Conservation (phyloP, 1,139 yeast species). For the Pichia terricola region DNA sequence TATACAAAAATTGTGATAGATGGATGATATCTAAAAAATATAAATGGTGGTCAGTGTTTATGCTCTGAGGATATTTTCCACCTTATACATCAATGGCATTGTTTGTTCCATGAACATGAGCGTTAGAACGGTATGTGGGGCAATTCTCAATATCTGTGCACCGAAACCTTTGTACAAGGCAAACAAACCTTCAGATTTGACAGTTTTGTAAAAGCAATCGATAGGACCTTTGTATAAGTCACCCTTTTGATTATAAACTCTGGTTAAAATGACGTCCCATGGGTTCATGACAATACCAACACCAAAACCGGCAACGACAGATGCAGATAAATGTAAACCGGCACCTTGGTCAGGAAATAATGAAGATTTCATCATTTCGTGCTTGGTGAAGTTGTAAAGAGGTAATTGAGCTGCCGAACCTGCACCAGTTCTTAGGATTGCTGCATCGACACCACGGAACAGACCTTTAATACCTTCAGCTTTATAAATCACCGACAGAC, state of each 20-base stretch:
- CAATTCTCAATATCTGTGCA: conserved; percentile 86
- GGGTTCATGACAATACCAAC: conserved; percentile 96
- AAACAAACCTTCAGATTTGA: conserved; percentile 68
- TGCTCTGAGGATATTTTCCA: conserved; percentile 28
- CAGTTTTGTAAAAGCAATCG: conserved; percentile 80
- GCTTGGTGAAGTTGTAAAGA: conserved; percentile 73
- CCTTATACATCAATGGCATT: conserved; percentile 47
- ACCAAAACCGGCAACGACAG: conserved; percentile 79
- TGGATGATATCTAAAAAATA: too few species aligned
- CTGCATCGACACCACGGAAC: conserved; percentile 91
- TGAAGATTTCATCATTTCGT: conserved; percentile 38
- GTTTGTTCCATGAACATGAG: conserved; percentile 94
- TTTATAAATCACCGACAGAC: conserved; percentile 49
- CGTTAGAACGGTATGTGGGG: conserved; percentile 88
- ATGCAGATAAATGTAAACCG: conserved; percentile 60
- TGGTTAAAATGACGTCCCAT: conserved; percentile 88
- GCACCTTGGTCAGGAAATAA: conserved; percentile 51
- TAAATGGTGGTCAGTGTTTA: too few species aligned
- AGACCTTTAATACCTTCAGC: conserved; percentile 72
- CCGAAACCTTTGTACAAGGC: conserved; percentile 93
- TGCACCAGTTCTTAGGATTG: conserved; percentile 85
- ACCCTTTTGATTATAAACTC: conserved; percentile 93
- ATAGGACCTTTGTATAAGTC: conserved; percentile 76
- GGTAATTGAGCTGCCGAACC: conserved; percentile 96
- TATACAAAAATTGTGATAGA: too few species aligned